phyloP scores from a whole-genome alignment of 2,329 filamentous ascomycete genomes.

The Bisporella sp. region DNA sequence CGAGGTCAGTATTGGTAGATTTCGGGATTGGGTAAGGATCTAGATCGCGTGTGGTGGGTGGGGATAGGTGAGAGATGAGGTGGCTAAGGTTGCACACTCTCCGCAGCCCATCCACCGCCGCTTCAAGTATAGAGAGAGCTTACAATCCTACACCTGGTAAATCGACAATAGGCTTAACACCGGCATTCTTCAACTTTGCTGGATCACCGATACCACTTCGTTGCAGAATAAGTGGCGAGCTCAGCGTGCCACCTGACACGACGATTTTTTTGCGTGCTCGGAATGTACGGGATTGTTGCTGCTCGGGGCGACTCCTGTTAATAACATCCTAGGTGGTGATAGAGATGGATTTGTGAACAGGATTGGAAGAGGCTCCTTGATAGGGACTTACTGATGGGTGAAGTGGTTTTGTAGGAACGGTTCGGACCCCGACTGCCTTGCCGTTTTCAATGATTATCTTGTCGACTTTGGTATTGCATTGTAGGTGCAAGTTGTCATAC shows the following conservation, averaged over 20 bases:
- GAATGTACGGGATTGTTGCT: conserved; percentile 25
- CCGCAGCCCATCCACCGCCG: too few relatives aligned
- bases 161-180: conserved; percentile 39
- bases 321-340: conserved; percentile 4
- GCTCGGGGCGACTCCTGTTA: conserved; percentile 18
- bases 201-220: conserved; percentile 51
- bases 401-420: conserved; percentile 64
- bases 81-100: too few relatives aligned
- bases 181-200: conserved; percentile 39
- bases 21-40: too few relatives aligned
- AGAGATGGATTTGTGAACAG: neutral
- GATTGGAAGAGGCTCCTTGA: neutral
- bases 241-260: conserved; percentile 32
- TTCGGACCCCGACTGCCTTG: conserved; percentile 63
- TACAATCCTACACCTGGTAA: conserved; percentile 43
- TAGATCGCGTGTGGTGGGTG: too few relatives aligned
- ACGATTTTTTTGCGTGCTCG: conserved; percentile 38
- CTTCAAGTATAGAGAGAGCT: too few relatives aligned
- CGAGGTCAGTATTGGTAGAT: too few relatives aligned
- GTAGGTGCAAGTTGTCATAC: conserved; percentile 51
- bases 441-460: conserved; percentile 50
- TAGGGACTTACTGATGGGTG: conserved; percentile 31
- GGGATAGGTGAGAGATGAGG: too few relatives aligned
- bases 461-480: conserved; percentile 49
- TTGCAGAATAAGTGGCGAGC: conserved; percentile 43